Conservation (phyloP, 1,139 yeast genomes). For the Eremothecium cymbalariae region DNA sequence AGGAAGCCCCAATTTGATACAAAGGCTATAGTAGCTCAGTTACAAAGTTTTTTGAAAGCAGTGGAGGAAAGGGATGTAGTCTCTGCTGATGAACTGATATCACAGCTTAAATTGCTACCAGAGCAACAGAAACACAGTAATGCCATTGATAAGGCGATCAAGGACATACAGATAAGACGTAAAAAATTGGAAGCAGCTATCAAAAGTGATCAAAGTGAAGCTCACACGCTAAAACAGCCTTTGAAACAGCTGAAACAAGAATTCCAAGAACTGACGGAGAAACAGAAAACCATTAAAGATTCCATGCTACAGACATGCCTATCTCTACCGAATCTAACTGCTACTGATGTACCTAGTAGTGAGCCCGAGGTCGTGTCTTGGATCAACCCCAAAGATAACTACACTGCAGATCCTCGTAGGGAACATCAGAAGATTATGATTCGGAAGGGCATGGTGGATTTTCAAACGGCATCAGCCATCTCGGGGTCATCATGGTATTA, state of each 20-base stretch:
- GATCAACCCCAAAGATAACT: slow-evolving; percentile 38
- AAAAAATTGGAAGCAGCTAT: slow-evolving; percentile 26
- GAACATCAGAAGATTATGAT: slow-evolving; percentile 57
- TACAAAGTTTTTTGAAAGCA: slow-evolving; percentile 39
- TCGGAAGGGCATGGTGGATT: slow-evolving; percentile 45
- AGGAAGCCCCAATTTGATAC: slow-evolving; percentile 44
- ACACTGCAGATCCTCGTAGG: slow-evolving; percentile 25
- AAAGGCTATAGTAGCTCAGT: slow-evolving; percentile 38
- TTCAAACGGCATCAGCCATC: slow-evolving; percentile 60
- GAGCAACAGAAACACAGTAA: slow-evolving; percentile 23
- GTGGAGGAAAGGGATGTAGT: slow-evolving; percentile 40
- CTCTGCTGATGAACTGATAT: slow-evolving; percentile 23
- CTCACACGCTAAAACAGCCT: background rate
- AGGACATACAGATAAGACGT: slow-evolving; percentile 28
- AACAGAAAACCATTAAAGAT: slow-evolving; percentile 34
- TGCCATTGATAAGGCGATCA: slow-evolving; percentile 19
- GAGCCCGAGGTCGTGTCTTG: slow-evolving; percentile 44
- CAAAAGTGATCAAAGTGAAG: slow-evolving; percentile 19
- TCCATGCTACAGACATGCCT: slow-evolving; percentile 35
- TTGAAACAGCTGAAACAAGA: slow-evolving; percentile 25
- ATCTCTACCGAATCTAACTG: slow-evolving; percentile 61
- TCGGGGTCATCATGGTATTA: slow-evolving; percentile 91
- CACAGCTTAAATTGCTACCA: slow-evolving; percentile 33
- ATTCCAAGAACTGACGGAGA: slow-evolving; percentile 13
- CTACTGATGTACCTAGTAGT: slow-evolving; percentile 39